Conservation (phyloP, 345 rosid genomes). For the Eucalyptus sp. region DNA sequence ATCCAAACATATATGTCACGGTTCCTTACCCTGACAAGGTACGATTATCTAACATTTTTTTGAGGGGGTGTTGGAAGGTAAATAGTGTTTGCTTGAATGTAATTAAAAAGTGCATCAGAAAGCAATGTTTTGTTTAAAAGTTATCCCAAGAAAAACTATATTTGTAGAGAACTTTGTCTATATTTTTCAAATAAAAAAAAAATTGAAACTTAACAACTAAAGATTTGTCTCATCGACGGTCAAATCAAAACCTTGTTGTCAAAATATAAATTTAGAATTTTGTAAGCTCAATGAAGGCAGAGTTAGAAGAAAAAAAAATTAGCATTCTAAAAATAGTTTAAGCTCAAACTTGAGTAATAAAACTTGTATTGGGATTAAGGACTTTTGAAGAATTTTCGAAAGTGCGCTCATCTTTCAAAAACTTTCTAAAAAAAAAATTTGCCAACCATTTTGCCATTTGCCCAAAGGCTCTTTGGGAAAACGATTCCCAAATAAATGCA, state of each 20-base stretch:
- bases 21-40: rapidly evolving
- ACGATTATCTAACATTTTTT: background rate
- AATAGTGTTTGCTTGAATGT: background rate
- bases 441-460: background rate
- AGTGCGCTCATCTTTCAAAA: background rate
- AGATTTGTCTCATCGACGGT: rapidly evolving
- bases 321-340: background rate
- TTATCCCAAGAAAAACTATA: background rate
- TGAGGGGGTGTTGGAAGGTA: no score
- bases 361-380: background rate
- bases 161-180: background rate
- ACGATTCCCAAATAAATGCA: background rate
- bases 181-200: background rate
- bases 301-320: background rate
- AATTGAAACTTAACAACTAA: background rate
- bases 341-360: background rate
- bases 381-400: background rate
- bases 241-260: rapidly evolving
- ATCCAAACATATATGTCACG: rapidly evolving
- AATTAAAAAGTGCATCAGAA: background rate
- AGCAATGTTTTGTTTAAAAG: background rate
- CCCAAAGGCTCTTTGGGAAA: background rate
- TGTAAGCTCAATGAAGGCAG: background rate
- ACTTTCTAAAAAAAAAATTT: background rate
- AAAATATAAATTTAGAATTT: background rate